Percentiles rank a stretch among this genome's conserved stretches.
phyloP scores from a whole-genome alignment of 1,139 yeast species.

The Lodderomyces jiufengensis region DNA sequence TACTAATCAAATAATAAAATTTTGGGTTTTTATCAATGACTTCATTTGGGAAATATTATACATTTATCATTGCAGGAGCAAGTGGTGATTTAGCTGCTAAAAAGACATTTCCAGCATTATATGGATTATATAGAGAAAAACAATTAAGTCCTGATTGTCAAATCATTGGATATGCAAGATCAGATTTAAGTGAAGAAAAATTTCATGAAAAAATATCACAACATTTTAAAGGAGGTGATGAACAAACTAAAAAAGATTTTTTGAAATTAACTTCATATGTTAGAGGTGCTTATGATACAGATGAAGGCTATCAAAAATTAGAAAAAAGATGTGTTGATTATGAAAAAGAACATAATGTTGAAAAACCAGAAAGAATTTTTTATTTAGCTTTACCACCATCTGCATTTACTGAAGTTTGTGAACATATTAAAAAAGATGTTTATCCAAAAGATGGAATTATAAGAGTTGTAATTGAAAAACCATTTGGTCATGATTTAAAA shows the following conservation, averaged over 20 bases:
- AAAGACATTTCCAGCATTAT: slow-evolving; percentile 84
- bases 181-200: slow-evolving; percentile 55
- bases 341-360: slow-evolving; percentile 47
- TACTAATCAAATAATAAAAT: too few relatives aligned
- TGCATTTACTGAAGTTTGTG: slow-evolving; percentile 77
- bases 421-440: slow-evolving; percentile 62
- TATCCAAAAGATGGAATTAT: slow-evolving; percentile 69
- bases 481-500: slow-evolving; percentile 90
- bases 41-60: slow-evolving; percentile 58
- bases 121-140: slow-evolving; percentile 74
- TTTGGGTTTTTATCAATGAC: too few relatives aligned
- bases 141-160: slow-evolving; percentile 65
- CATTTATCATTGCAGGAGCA: slow-evolving; percentile 89
- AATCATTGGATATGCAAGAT: slow-evolving; percentile 91
- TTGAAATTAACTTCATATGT: slow-evolving; percentile 63
- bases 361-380: slow-evolving; percentile 65
- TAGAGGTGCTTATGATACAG: slow-evolving; percentile 74
- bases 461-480: slow-evolving; percentile 91
- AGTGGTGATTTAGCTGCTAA: slow-evolving; percentile 96
- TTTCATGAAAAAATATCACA: slow-evolving; percentile 63
- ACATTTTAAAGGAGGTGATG: slow-evolving; percentile 55
- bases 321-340: slow-evolving; percentile 52
- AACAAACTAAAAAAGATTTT: slow-evolving; percentile 58
- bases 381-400: slow-evolving; percentile 95
- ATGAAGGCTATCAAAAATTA: slow-evolving; percentile 66